Evolutionary conservation across 202 grass and related monocot species (phyloP).

Genomic region (Carex arenaria): DNA sequence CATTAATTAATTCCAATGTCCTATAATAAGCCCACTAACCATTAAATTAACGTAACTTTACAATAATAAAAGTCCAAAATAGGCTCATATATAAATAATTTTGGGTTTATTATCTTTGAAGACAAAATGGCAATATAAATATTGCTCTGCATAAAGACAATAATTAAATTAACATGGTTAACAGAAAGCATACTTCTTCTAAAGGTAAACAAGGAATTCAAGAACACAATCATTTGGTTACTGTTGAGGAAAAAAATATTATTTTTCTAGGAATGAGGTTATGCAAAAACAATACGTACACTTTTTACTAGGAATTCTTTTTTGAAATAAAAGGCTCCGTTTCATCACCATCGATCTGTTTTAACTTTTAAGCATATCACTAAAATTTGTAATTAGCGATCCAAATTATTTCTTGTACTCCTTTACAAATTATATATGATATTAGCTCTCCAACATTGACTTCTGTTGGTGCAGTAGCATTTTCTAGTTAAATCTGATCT

Average conservation of each 20-base stretch:
- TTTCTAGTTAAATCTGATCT: neutral
- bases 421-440: neutral
- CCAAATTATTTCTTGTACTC: neutral
- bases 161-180: neutral
- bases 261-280: neutral
- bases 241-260: neutral
- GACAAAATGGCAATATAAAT: too few species aligned
- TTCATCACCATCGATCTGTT: neutral
- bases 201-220: constrained; percentile 4
- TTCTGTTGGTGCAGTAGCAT: neutral
- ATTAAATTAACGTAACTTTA: too few species aligned
- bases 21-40: too few species aligned
- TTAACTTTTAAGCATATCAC: too few species aligned
- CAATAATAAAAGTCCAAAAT: too few species aligned
- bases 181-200: neutral
- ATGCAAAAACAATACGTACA: neutral
- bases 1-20: too few species aligned
- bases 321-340: neutral
- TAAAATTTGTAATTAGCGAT: neutral
- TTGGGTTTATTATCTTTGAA: too few species aligned
- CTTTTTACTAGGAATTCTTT: neutral
- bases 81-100: too few species aligned
- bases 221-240: neutral
- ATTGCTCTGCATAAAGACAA: neutral
- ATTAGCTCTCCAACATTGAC: neutral